Conservation (phyloP, 2,329 filamentous ascomycete genomes). For the Penicillium decumbens region DNA sequence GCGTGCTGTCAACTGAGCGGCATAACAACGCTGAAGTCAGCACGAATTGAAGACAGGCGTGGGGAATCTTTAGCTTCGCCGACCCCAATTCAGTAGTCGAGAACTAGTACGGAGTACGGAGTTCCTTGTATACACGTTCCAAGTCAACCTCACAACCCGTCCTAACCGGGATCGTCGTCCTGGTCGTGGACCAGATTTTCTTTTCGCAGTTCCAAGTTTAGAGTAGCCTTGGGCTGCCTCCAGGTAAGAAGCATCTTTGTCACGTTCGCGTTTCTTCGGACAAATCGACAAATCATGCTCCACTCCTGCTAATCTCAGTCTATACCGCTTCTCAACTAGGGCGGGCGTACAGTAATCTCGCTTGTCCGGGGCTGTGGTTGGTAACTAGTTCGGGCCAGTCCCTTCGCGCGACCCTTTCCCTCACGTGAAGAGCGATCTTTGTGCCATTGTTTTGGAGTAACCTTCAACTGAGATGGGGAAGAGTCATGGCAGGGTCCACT, state of each 20-base stretch:
- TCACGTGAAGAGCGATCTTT: not conserved
- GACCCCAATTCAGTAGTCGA: not conserved
- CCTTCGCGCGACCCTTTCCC: not conserved
- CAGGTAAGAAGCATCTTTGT: no score
- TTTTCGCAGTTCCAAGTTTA: not conserved
- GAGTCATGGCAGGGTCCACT: no score
- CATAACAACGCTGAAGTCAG: not conserved
- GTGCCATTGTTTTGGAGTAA: not conserved
- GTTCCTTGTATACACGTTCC: not conserved
- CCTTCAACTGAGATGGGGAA: no score
- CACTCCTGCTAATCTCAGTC: slow-evolving; percentile 1
- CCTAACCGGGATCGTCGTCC: not conserved
- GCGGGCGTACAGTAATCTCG: slow-evolving; percentile 2
- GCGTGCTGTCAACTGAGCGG: not conserved
- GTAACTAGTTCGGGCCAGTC: no score
- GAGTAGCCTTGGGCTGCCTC: not conserved
- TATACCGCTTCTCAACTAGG: not conserved
- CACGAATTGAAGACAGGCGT: no score
- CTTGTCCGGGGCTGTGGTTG: slow-evolving; percentile 1
- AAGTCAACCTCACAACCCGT: not conserved
- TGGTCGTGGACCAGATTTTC: not conserved
- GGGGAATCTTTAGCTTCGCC: not conserved
- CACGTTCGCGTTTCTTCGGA: no score
- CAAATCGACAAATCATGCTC: not conserved
- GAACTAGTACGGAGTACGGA: not conserved